Percentiles rank a stretch among this genome's conserved stretches.
These are phyloP conservation scores for Mucor lusitanicus DNA, from an alignment of 371 early-diverging fungal species.

Conservation along the genomic window DNA sequence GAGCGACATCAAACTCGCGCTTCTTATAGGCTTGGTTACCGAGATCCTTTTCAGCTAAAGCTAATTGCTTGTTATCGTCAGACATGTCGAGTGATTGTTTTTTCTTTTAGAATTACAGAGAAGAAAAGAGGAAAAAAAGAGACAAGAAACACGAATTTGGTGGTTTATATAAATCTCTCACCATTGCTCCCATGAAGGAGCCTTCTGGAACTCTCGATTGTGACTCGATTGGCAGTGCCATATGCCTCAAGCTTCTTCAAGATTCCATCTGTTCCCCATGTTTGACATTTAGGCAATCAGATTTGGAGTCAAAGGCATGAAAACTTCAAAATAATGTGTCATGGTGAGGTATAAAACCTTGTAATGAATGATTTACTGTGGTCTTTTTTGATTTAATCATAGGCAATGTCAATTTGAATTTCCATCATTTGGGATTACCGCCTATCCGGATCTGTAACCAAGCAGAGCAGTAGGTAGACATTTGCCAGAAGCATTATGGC, in stretches of 20 bases:
- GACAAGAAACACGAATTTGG: neutral
- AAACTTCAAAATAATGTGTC: too few species aligned
- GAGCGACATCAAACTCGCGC: constrained; percentile 87
- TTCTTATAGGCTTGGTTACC: constrained; percentile 95
- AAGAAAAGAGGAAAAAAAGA: constrained; percentile 7
- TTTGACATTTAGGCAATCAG: neutral
- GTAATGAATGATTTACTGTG: too few species aligned
- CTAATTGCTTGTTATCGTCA: constrained; percentile 71
- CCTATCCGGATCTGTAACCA: too few species aligned
- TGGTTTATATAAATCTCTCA: constrained; percentile 7
- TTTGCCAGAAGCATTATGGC: too few species aligned
- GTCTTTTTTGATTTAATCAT: too few species aligned
- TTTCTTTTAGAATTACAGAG: neutral
- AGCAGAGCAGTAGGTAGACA: too few species aligned
- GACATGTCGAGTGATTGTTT: constrained; percentile 36
- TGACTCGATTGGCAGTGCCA: constrained; percentile 17
- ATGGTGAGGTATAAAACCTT: too few species aligned
- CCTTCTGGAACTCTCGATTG: constrained; percentile 35
- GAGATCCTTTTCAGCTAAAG: constrained; percentile 82
- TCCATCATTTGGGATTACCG: too few species aligned
- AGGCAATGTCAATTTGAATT: too few species aligned
- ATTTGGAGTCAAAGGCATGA: too few species aligned
- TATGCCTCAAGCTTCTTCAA: neutral
- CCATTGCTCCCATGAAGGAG: neutral
- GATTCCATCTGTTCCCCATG: neutral